These are phyloP conservation scores for Tuber magnatum DNA, from an alignment of 495 filamentous ascomycete species.

Conservation along the genomic window DNA sequence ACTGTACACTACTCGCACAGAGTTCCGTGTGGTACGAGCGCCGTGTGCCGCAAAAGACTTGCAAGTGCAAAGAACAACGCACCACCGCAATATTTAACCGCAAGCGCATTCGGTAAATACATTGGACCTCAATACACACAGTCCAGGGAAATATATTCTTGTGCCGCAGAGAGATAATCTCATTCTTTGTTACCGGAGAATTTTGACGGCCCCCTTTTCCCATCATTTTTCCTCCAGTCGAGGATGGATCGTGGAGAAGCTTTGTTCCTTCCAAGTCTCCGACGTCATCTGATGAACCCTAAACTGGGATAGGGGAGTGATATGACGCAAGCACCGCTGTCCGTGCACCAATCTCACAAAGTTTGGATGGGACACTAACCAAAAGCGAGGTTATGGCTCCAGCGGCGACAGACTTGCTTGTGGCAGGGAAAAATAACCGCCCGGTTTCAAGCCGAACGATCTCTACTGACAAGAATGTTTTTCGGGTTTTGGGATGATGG, in stretches of 20 bases:
- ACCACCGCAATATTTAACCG: not conserved
- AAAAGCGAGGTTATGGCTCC: not conserved
- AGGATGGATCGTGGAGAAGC: not conserved
- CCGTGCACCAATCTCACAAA: conserved; percentile 1
- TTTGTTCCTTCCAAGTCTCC: not conserved
- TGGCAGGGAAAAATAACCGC: not conserved
- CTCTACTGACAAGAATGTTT: not conserved
- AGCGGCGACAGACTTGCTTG: not conserved
- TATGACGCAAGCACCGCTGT: not conserved
- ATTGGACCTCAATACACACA: not conserved
- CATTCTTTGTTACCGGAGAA: not conserved
- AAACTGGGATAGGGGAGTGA: not conserved
- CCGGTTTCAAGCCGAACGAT: not conserved
- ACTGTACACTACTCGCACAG: not conserved
- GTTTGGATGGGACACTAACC: not conserved
- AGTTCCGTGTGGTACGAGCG: not conserved
- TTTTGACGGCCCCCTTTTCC: not conserved
- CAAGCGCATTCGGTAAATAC: not conserved
- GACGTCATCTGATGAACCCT: not conserved
- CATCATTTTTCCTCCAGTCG: not conserved
- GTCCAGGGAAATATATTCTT: not conserved
- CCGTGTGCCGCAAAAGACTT: not conserved
- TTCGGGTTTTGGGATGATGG: not conserved
- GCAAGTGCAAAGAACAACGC: not conserved
- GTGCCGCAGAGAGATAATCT: not conserved